These are phyloP conservation scores for Acacia melanoxylon DNA, from an alignment of 306 rosid genomes.

Conservation along the genomic window DNA sequence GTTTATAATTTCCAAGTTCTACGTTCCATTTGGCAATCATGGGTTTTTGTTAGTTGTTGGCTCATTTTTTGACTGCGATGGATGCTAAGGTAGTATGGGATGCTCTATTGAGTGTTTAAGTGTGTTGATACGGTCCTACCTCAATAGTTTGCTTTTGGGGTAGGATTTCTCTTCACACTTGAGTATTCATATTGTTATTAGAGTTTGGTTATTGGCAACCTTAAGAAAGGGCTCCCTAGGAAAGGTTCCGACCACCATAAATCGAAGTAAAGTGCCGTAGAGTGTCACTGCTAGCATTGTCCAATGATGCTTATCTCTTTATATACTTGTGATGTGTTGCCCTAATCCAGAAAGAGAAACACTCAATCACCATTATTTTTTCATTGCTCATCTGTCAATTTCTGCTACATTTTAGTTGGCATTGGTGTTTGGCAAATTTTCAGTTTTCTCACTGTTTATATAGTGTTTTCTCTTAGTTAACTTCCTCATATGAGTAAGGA, in stretches of 20 bases:
- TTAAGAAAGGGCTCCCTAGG: neutral
- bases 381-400: neutral
- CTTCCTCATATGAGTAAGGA: neutral
- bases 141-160: neutral
- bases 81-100: neutral
- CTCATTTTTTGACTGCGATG: neutral
- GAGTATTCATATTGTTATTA: neutral
- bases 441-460: neutral
- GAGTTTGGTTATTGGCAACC: neutral
- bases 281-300: neutral
- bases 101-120: neutral
- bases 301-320: neutral
- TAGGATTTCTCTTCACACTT: neutral
- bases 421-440: neutral
- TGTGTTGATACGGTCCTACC: too few species aligned
- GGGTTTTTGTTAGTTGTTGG: neutral
- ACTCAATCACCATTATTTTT: neutral
- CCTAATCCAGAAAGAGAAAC: conserved; percentile 7
- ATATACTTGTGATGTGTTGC: neutral
- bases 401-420: neutral
- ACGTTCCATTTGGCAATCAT: neutral
- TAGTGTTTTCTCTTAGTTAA: neutral
- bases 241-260: neutral
- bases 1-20: neutral
- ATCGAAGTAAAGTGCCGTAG: neutral